Conservation (phyloP, 2,329 filamentous ascomycete genomes). For the Xylaria sp. region DNA sequence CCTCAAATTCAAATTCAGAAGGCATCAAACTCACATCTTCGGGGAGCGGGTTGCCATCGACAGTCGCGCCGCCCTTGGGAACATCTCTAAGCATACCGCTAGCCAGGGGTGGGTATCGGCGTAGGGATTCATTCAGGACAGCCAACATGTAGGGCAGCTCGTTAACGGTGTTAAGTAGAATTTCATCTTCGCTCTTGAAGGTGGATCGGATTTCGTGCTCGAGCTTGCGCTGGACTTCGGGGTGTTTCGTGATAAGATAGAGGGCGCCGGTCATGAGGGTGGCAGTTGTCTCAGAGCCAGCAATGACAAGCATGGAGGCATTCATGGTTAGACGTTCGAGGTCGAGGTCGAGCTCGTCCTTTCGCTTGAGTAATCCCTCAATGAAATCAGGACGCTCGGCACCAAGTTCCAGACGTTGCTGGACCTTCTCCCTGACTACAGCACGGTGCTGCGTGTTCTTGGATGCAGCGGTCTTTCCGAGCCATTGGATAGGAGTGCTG, state of each 20-base stretch:
- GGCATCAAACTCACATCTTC: slow-evolving; percentile 42
- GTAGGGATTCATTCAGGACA: slow-evolving; percentile 56
- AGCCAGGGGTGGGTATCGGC: slow-evolving; percentile 54
- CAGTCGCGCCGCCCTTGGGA: slow-evolving; percentile 44
- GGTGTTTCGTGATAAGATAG: slow-evolving; percentile 56
- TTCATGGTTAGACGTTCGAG: slow-evolving; percentile 43
- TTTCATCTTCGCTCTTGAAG: slow-evolving; percentile 55
- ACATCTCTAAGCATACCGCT: slow-evolving; percentile 42
- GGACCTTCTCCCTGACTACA: slow-evolving; percentile 43
- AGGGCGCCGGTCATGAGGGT: slow-evolving; percentile 56
- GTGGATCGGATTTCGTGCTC: slow-evolving; percentile 54
- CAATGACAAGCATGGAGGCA: slow-evolving; percentile 53
- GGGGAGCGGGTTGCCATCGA: slow-evolving; percentile 45
- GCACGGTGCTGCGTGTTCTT: slow-evolving; percentile 42
- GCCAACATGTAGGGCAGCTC: slow-evolving; percentile 56
- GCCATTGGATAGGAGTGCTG: slow-evolving; percentile 33
- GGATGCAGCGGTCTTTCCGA: slow-evolving; percentile 35
- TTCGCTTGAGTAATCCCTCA: slow-evolving; percentile 47
- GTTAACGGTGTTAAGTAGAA: slow-evolving; percentile 51
- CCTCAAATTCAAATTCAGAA: neutral
- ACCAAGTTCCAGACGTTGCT: slow-evolving; percentile 46
- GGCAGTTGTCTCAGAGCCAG: slow-evolving; percentile 64
- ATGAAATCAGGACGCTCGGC: slow-evolving; percentile 50
- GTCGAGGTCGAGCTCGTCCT: slow-evolving; percentile 44
- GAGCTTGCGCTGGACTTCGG: slow-evolving; percentile 50